These are phyloP conservation scores for Colletotrichum godetiae DNA, from an alignment of 2,329 filamentous ascomycete genomes.

Conservation along the genomic window DNA sequence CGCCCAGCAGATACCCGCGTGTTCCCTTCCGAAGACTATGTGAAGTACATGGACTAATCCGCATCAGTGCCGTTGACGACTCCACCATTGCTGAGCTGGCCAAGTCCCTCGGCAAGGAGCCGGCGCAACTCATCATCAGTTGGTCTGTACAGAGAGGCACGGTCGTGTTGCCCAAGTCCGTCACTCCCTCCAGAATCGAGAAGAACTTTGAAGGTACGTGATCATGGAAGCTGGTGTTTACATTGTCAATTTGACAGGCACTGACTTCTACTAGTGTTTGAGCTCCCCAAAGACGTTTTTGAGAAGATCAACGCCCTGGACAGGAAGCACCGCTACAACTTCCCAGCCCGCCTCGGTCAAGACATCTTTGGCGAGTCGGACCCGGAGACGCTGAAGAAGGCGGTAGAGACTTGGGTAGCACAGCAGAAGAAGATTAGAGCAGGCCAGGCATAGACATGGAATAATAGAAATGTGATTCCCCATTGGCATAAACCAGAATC, in stretches of 20 bases:
- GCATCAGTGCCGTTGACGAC: constrained; percentile 58
- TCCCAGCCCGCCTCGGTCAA: constrained; percentile 53
- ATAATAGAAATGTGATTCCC: neutral
- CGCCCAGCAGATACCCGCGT: neutral
- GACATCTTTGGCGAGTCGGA: constrained; percentile 56
- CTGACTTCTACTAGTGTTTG: constrained; percentile 41
- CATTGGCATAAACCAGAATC: neutral
- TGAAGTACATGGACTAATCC: neutral
- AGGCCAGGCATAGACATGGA: neutral
- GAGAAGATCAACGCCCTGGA: constrained; percentile 52
- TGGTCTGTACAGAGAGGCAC: constrained; percentile 66
- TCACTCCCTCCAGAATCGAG: constrained; percentile 62
- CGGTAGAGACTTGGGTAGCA: constrained; percentile 48
- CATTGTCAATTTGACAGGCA: too few relatives aligned
- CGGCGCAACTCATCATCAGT: constrained; percentile 64
- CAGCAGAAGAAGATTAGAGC: constrained; percentile 45
- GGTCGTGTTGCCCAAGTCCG: constrained; percentile 65
- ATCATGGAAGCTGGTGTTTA: neutral
- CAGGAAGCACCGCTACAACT: constrained; percentile 54
- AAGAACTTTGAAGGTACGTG: constrained; percentile 52
- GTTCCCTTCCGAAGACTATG: neutral
- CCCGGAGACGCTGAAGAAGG: constrained; percentile 49
- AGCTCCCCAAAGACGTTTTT: constrained; percentile 49
- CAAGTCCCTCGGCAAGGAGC: constrained; percentile 60
- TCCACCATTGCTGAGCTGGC: constrained; percentile 63